A percentile compares a stretch with the other conserved stretches of the same genome.
These are phyloP conservation scores for Taiozyma sp. DNA, from an alignment of 1,139 yeast species.

Conservation along the genomic window DNA sequence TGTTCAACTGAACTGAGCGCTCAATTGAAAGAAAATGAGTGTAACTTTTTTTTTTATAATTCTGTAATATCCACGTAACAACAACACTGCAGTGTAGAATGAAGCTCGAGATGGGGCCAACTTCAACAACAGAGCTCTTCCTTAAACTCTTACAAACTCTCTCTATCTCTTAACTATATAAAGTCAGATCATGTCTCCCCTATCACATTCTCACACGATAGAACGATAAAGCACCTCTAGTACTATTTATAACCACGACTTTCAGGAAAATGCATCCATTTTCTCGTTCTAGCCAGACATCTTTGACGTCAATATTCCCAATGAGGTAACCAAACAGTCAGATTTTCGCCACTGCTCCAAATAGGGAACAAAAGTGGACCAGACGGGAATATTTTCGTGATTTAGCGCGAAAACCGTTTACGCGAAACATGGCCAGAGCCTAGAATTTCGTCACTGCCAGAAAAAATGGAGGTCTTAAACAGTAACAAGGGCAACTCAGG, in stretches of 20 bases:
- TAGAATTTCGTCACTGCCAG: background rate
- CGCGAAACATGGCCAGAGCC: background rate
- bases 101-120: too few relatives aligned
- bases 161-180: too few relatives aligned
- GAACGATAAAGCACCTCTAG: background rate
- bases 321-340: background rate
- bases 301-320: background rate
- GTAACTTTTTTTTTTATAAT: background rate
- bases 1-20: conserved; percentile 55
- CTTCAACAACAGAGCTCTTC: too few relatives aligned
- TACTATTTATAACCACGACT: background rate
- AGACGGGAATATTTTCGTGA: background rate
- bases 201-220: too few relatives aligned
- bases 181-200: too few relatives aligned
- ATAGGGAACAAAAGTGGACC: background rate
- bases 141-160: background rate
- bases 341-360: background rate
- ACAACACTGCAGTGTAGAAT: background rate
- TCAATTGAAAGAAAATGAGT: background rate
- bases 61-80: background rate
- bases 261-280: background rate
- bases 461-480: background rate
- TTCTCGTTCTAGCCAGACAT: background rate
- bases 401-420: background rate
- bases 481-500: background rate